Percentiles rank a stretch among this genome's conserved stretches.
These are phyloP conservation scores for Starmerella kuoi DNA, from an alignment of 805 yeast genomes.

Conservation along the genomic window DNA sequence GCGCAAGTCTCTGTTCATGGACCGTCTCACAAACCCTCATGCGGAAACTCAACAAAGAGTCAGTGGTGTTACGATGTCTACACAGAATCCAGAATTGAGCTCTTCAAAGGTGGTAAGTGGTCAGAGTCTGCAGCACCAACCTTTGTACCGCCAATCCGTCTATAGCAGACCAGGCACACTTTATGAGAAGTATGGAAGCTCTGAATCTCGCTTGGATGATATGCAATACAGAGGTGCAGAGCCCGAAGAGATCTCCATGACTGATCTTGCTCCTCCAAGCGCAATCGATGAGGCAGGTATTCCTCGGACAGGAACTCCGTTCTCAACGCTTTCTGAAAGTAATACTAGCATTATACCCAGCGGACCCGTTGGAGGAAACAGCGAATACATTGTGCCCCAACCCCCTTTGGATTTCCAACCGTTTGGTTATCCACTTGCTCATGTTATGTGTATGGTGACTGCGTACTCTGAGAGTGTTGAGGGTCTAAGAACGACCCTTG, in stretches of 20 bases:
- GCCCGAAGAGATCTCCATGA: slow-evolving; percentile 14
- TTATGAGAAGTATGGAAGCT: slow-evolving; percentile 9
- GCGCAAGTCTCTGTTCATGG: slow-evolving; percentile 20
- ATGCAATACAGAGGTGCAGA: slow-evolving; percentile 24
- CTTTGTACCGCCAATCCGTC: slow-evolving; percentile 22
- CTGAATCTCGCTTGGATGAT: slow-evolving; percentile 17
- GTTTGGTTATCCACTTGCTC: slow-evolving; percentile 65
- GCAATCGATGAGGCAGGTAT: slow-evolving; percentile 1
- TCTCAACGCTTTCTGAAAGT: slow-evolving; percentile 3
- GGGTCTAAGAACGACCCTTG: slow-evolving; percentile 77
- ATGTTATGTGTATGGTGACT: slow-evolving; percentile 66
- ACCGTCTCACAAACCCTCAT: slow-evolving; percentile 15
- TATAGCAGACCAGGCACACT: slow-evolving; percentile 6
- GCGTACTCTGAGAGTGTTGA: slow-evolving; percentile 89
- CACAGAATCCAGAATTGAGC: slow-evolving; percentile 26
- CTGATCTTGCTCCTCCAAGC: slow-evolving; percentile 17
- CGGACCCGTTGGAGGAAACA: slow-evolving; percentile 24
- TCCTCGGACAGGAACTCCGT: slow-evolving; percentile 10
- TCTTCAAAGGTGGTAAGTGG: slow-evolving; percentile 28
- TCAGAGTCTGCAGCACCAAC: slow-evolving; percentile 25
- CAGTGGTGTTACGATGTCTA: slow-evolving; percentile 25
- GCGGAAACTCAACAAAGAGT: slow-evolving; percentile 13
- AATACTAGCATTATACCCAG: slow-evolving; percentile 7
- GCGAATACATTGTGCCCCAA: slow-evolving; percentile 71
- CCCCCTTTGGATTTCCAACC: slow-evolving; percentile 88